Percentiles rank a stretch among this genome's conserved stretches.
Evolutionary conservation across 768 basidiomycete species (phyloP).

Genomic region (Pulveroboletus sp.): DNA sequence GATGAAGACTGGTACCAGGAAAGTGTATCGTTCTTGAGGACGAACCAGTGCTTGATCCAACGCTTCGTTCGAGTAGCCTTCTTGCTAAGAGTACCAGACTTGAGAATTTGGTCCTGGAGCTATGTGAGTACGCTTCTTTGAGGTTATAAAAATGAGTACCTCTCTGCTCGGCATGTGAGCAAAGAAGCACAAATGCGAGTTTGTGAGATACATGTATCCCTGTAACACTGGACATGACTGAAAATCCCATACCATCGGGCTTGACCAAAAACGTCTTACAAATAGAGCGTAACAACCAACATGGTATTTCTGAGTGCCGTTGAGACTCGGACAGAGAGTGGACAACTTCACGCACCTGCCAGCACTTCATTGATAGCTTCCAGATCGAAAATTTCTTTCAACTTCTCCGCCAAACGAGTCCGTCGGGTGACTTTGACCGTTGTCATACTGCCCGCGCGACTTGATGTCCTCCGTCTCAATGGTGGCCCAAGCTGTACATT

Average conservation of each 20-base stretch:
- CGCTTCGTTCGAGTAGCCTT: conserved; percentile 85
- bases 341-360: conserved; percentile 49
- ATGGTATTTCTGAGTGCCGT: conserved; percentile 70
- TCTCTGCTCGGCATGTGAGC: conserved; percentile 89
- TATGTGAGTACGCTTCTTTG: conserved; percentile 8
- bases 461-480: conserved; percentile 23
- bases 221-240: conserved; percentile 64
- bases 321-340: conserved; percentile 1
- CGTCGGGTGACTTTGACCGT: conserved; percentile 68
- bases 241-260: background rate
- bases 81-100: conserved; percentile 87
- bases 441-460: conserved; percentile 60
- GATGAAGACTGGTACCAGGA: conserved; percentile 96
- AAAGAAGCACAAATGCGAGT: conserved; percentile 93
- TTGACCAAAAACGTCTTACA: conserved; percentile 47
- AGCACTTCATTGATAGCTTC: conserved; percentile 79
- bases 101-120: conserved; percentile 80
- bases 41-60: conserved; percentile 95
- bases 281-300: conserved; percentile 87
- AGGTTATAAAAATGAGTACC: conserved; percentile 39
- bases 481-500: conserved; percentile 15
- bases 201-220: conserved; percentile 96
- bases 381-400: conserved; percentile 84
- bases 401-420: conserved; percentile 75
- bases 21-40: conserved; percentile 91